Evolutionary conservation across 805 yeast species (phyloP).

Genomic region (Ogataea paraovalis): DNA sequence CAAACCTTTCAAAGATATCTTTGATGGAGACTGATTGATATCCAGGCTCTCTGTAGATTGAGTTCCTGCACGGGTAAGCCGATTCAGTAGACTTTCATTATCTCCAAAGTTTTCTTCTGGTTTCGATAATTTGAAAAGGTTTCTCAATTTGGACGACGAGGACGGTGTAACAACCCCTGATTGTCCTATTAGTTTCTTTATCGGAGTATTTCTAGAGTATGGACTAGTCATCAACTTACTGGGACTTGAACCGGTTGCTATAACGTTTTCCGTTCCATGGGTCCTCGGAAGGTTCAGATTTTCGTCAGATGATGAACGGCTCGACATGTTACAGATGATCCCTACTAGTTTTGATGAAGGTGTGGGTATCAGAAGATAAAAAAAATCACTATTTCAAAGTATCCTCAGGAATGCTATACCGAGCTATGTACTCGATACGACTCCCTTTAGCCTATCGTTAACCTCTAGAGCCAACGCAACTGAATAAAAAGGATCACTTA

Average conservation of each 20-base stretch:
- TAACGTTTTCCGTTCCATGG: neutral
- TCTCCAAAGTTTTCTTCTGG: neutral
- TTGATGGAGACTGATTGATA: neutral
- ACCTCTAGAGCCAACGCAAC: no score
- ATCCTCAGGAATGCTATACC: no score
- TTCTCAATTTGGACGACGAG: conserved; percentile 1
- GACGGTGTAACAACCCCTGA: neutral
- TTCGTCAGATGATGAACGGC: no score
- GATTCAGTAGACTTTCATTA: neutral
- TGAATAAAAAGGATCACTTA: no score
- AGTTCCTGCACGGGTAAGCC: neutral
- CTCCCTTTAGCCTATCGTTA: no score
- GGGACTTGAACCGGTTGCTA: neutral
- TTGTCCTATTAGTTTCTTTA: neutral
- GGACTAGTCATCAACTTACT: neutral
- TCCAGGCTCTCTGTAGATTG: neutral
- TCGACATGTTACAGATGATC: no score
- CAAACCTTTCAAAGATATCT: conserved; percentile 3
- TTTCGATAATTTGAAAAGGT: neutral
- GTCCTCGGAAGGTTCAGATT: no score
- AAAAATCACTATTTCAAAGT: no score
- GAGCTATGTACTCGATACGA: no score
- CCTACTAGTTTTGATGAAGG: no score
- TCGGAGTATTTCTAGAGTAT: neutral
- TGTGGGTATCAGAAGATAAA: no score